These are phyloP conservation scores for Kwoniella pini DNA, from an alignment of 768 basidiomycete species.

Conservation along the genomic window DNA sequence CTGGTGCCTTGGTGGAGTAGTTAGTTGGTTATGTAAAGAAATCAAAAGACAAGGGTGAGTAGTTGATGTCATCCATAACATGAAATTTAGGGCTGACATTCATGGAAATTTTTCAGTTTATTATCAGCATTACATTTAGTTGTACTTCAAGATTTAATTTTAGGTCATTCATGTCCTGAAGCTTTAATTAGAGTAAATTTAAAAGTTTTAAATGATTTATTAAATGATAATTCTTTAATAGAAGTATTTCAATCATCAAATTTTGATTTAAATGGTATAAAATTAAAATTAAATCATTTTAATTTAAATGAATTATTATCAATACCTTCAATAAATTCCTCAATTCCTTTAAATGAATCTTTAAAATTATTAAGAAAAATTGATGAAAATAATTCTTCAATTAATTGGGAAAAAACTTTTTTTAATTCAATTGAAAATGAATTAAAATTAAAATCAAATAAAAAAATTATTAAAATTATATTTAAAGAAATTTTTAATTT, in stretches of 20 bases:
- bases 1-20: slow-evolving; percentile 55
- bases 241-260: slow-evolving; percentile 38
- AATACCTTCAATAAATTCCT: neutral
- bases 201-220: slow-evolving; percentile 21
- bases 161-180: slow-evolving; percentile 36
- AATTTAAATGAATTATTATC: neutral
- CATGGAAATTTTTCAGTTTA: slow-evolving; percentile 18
- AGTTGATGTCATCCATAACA: neutral
- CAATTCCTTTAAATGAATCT: neutral
- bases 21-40: slow-evolving; percentile 53
- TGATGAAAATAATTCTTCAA: slow-evolving; percentile 6
- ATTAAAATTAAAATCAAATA: no score
- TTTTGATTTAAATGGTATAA: slow-evolving; percentile 33
- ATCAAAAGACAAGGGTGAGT: slow-evolving; percentile 52
- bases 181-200: slow-evolving; percentile 31
- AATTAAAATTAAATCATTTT: slow-evolving; percentile 23
- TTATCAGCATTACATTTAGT: slow-evolving; percentile 44
- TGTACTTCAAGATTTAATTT: slow-evolving; percentile 44
- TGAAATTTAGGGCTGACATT: neutral
- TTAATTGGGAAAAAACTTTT: neutral
- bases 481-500: neutral
- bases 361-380: slow-evolving; percentile 10
- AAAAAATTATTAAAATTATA: no score
- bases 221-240: slow-evolving; percentile 31
- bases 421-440: neutral